Conservation (phyloP, 768 basidiomycete genomes). For the Rhodotorula kratochvilovae region DNA sequence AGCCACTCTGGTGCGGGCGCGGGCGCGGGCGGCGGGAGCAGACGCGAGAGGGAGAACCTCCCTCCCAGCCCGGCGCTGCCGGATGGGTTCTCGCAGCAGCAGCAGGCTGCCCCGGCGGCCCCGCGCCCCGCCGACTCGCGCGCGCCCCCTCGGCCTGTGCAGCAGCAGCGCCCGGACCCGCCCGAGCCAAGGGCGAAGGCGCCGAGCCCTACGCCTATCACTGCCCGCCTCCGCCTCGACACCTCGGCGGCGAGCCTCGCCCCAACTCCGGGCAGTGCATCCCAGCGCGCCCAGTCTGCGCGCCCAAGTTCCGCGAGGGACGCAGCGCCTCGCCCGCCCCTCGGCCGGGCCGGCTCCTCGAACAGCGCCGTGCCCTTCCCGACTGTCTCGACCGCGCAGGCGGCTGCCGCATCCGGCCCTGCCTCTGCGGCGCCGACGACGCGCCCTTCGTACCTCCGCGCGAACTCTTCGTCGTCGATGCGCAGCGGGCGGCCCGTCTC, state of each 20-base stretch:
- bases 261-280: too few relatives aligned
- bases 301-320: neutral
- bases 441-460: neutral
- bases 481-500: neutral
- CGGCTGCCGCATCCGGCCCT: neutral
- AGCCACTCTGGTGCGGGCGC: neutral
- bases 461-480: neutral
- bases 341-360: neutral
- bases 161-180: neutral
- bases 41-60: neutral
- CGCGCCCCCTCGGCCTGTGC: too few relatives aligned
- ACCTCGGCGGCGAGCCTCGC: neutral
- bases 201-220: neutral
- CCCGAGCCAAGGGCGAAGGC: neutral
- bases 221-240: neutral
- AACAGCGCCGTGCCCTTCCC: neutral
- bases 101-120: neutral
- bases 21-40: neutral
- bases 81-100: neutral
- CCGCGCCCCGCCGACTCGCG: too few relatives aligned
- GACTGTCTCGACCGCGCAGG: neutral
- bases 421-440: neutral
- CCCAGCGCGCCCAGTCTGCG: neutral
- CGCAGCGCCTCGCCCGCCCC: neutral
- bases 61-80: conserved; percentile 2